Percentiles rank a stretch among this genome's conserved stretches.
These are phyloP conservation scores for Lachnellula suecica DNA, from an alignment of 2,329 filamentous ascomycete species.

Conservation along the genomic window DNA sequence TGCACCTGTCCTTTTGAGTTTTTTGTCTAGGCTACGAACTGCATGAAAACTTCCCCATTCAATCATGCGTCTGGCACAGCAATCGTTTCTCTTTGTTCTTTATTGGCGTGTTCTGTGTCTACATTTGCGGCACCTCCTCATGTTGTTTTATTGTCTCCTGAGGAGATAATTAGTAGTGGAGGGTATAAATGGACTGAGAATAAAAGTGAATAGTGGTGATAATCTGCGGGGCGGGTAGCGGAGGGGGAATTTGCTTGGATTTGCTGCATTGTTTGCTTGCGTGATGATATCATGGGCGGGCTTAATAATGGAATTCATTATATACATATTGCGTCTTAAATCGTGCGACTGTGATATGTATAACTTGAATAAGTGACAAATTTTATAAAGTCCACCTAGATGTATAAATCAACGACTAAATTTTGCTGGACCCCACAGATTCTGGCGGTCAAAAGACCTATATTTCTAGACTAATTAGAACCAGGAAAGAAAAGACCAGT, in stretches of 20 bases:
- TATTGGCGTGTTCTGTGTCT: constrained; percentile 21
- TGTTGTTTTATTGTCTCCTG: constrained; percentile 26
- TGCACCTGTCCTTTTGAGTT: constrained; percentile 31
- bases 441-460: no score
- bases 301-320: constrained; percentile 33
- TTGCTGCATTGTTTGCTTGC: constrained; percentile 21
- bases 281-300: constrained; percentile 28
- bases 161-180: constrained; percentile 23
- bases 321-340: background rate
- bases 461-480: no score
- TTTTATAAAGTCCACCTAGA: no score
- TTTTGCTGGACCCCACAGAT: no score
- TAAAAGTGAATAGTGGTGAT: constrained; percentile 1
- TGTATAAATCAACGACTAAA: no score
- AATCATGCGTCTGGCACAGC: constrained; percentile 60
- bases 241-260: constrained; percentile 19
- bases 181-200: constrained; percentile 21
- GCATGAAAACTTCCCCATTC: constrained; percentile 51
- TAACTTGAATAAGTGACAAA: no score
- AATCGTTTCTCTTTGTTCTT: constrained; percentile 41
- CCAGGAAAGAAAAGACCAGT: no score
- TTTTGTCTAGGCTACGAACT: constrained; percentile 45
- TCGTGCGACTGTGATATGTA: background rate
- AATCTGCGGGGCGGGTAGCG: constrained; percentile 7
- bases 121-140: constrained; percentile 18